Conservation (phyloP, 495 filamentous ascomycete genomes). For the Pseudomonodictys pantanalensis region DNA sequence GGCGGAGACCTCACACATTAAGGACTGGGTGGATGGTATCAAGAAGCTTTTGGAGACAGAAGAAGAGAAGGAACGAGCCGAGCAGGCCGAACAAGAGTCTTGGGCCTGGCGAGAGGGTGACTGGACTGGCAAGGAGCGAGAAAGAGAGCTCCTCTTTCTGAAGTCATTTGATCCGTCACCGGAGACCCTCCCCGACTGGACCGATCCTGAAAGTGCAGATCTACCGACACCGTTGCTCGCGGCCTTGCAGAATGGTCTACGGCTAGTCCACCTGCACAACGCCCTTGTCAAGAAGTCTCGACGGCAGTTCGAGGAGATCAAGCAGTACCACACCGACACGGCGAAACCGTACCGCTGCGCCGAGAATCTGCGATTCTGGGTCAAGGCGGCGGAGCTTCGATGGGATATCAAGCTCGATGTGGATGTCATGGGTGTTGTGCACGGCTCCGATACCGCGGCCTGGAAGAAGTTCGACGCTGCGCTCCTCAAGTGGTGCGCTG, state of each 20-base stretch:
- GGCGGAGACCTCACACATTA: conserved; percentile 69
- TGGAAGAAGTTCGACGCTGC: conserved; percentile 81
- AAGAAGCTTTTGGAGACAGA: conserved; percentile 71
- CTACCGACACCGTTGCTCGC: conserved; percentile 75
- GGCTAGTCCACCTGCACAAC: conserved; percentile 85
- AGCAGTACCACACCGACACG: conserved; percentile 80
- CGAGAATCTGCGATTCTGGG: conserved; percentile 92
- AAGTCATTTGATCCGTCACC: conserved; percentile 67
- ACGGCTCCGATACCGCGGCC: conserved; percentile 58
- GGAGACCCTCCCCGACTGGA: conserved; percentile 67
- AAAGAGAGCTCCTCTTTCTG: conserved; percentile 69
- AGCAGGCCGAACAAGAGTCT: conserved; percentile 64
- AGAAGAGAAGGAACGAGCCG: conserved; percentile 68
- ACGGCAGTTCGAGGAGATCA: conserved; percentile 87
- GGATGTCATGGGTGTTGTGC: conserved; percentile 82
- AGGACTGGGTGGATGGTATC: conserved; percentile 72
- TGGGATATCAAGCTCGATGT: conserved; percentile 87
- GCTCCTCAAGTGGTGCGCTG: conserved; percentile 72
- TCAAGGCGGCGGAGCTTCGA: conserved; percentile 89
- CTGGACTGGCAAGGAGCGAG: conserved; percentile 73
- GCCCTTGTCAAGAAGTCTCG: conserved; percentile 78
- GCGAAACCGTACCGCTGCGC: conserved; percentile 90
- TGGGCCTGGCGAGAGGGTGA: conserved; percentile 80
- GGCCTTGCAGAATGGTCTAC: conserved; percentile 70
- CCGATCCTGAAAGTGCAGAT: conserved; percentile 51